Evolutionary conservation across 2,329 filamentous ascomycete species (phyloP).

Genomic region (Aspergillus pseudoviridinutans): DNA sequence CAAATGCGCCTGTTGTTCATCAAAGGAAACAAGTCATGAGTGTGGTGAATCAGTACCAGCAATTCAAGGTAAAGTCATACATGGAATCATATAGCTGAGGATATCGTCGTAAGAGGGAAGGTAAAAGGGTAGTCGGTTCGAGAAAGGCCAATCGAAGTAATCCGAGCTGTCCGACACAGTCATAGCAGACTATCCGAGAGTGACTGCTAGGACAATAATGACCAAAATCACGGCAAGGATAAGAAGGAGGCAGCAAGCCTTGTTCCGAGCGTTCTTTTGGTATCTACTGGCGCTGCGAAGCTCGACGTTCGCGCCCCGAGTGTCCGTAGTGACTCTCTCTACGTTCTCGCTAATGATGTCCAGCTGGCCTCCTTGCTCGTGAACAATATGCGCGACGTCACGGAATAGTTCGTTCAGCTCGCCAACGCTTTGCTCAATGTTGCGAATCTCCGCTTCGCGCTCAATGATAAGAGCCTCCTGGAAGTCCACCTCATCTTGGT

Average conservation of each 20-base stretch:
- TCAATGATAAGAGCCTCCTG: constrained; percentile 94
- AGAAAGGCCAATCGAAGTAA: constrained; percentile 1
- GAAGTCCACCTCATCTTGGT: constrained; percentile 95
- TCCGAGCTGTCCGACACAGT: not conserved
- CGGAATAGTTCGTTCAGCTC: constrained; percentile 96
- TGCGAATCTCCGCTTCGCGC: constrained; percentile 92
- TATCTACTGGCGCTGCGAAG: constrained; percentile 81
- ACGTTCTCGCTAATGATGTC: constrained; percentile 88
- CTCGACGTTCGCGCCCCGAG: constrained; percentile 79
- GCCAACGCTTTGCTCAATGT: constrained; percentile 93
- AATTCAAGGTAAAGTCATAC: constrained; percentile 16
- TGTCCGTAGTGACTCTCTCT: constrained; percentile 74
- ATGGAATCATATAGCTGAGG: constrained; percentile 25
- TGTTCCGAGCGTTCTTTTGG: constrained; percentile 92
- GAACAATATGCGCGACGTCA: constrained; percentile 96
- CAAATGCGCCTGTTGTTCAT: constrained; percentile 14
- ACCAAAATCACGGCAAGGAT: constrained; percentile 85
- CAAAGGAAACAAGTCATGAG: constrained; percentile 6
- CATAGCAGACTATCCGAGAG: constrained; percentile 58
- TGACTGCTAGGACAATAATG: constrained; percentile 82
- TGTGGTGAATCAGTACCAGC: constrained; percentile 6
- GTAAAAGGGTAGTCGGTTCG: constrained; percentile 7
- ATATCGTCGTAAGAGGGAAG: constrained; percentile 30
- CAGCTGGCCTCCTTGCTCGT: constrained; percentile 85
- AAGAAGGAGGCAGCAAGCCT: constrained; percentile 85